Base-by-base conservation (phyloP, 345 rosid genomes). In the Mallotus nudiflorus region DNA sequence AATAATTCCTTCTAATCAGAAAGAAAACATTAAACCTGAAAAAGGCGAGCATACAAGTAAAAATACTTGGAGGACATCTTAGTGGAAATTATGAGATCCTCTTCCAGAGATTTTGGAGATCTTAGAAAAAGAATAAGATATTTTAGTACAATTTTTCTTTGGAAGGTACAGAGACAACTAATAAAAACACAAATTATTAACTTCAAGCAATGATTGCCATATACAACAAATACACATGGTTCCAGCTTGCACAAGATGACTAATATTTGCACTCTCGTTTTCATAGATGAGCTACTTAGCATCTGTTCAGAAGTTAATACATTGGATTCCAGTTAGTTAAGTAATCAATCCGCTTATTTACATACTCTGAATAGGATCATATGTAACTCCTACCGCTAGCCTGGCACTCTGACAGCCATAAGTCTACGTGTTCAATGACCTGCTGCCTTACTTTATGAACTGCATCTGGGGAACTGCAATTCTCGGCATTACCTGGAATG, bases 381-480 rank as follows among this genome's bases (percentile, higher is more conserved):
- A 79, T 73, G 56, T 6, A 80, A 65, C 82, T 80, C 87, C 83
- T 54, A 73, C 78, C 82, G 4, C 51, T 2, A 16, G 52, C 54
- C 18, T 83, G 88, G 77, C 97, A 94, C 72, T 91, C 71, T 2
- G 98, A 94, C 63, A 94, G 82, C 98, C 98, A 94, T 75, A 91
- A 79, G 85, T 91, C 98, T 0, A 94, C 91, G 72, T 87, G 75
- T 78, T 91, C 93, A 64, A 83, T 46, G n/a, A 94, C 80, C 73
- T 82, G 81, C 66, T 94, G 91, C 85, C 98, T 82, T 49, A 87
- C 93, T 83, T 88, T 94, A 55, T 82, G 83, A 68, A 94, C 95
- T 0, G 96, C 93, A 14, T 91, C 97, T 11, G 97, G 97, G 42
- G 89, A 84, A 70, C 90, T 88, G 79, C 98, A 94, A 52, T 80